Conservation (phyloP, 2,329 filamentous ascomycete genomes). For the Clarireedia monteithiana region DNA sequence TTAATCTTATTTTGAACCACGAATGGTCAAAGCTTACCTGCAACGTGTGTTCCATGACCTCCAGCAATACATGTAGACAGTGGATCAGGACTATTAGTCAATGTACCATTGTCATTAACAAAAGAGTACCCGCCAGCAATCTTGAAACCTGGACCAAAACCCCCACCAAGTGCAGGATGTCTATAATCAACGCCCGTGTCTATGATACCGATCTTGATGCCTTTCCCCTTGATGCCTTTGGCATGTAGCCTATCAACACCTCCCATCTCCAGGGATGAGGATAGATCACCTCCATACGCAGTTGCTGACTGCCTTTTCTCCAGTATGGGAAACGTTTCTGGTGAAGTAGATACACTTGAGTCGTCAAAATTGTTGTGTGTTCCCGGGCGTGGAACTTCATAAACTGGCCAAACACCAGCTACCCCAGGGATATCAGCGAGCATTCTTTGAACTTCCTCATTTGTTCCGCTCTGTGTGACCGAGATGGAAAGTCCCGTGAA, state of each 20-base stretch:
- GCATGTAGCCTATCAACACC: conserved; percentile 34
- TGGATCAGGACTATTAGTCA: conserved; percentile 12
- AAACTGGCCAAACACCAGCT: neutral
- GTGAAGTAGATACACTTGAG: neutral
- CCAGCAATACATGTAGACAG: conserved; percentile 15
- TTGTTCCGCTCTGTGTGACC: neutral
- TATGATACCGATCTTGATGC: conserved; percentile 35
- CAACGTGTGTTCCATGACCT: conserved; percentile 21
- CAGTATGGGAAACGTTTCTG: neutral
- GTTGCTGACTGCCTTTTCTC: neutral
- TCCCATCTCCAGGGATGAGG: conserved; percentile 14
- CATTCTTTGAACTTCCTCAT: neutral
- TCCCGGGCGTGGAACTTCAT: neutral
- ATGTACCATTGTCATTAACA: conserved; percentile 39
- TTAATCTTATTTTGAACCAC: neutral
- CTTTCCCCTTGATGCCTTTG: conserved; percentile 38
- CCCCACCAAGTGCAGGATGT: conserved; percentile 56
- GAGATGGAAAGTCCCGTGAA: conserved; percentile 6
- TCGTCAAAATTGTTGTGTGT: neutral
- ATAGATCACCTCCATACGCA: neutral
- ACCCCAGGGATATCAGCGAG: conserved; percentile 1
- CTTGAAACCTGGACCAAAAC: conserved; percentile 52
- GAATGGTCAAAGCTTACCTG: conserved; percentile 9
- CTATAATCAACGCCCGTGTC: conserved; percentile 46
- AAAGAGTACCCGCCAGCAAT: conserved; percentile 51